A percentile compares a stretch with the other conserved stretches of the same genome.
phyloP scores from a whole-genome alignment of 2,329 filamentous ascomycete genomes.

The Neonectria faginata region DNA sequence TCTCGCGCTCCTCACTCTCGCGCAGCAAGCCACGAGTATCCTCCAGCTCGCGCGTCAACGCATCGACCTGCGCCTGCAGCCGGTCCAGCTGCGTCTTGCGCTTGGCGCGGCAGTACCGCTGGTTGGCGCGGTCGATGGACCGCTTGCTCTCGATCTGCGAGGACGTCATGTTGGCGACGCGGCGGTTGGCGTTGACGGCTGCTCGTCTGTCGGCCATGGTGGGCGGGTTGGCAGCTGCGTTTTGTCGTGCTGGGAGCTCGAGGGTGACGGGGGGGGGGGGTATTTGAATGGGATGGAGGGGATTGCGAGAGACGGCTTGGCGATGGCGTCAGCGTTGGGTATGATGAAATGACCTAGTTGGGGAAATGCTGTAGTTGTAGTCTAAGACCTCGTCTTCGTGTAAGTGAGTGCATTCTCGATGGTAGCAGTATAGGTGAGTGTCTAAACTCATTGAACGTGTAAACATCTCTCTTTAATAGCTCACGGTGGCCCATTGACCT shows the following conservation, averaged over 20 bases:
- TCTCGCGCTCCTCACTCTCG: slow-evolving; percentile 25
- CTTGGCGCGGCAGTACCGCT: slow-evolving; percentile 41
- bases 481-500: background rate
- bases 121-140: slow-evolving; percentile 43
- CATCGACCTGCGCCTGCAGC: slow-evolving; percentile 35
- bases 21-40: slow-evolving; percentile 10
- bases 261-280: slow-evolving; percentile 3
- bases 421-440: background rate
- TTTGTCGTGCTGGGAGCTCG: slow-evolving; percentile 13
- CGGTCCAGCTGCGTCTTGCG: slow-evolving; percentile 35
- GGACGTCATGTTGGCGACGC: slow-evolving; percentile 39
- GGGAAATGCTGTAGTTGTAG: background rate
- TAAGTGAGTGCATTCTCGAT: background rate
- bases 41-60: slow-evolving; percentile 25
- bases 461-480: background rate
- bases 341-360: slow-evolving; percentile 11
- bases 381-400: background rate
- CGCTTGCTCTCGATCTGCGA: slow-evolving; percentile 43
- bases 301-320: slow-evolving; percentile 33
- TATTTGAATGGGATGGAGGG: slow-evolving; percentile 21
- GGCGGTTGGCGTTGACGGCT: slow-evolving; percentile 31
- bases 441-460: background rate
- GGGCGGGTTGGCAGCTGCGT: background rate
- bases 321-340: slow-evolving; percentile 32
- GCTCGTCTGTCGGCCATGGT: slow-evolving; percentile 14